phyloP scores from a whole-genome alignment of 495 filamentous ascomycete genomes.

The Cladorrhinum samala region DNA sequence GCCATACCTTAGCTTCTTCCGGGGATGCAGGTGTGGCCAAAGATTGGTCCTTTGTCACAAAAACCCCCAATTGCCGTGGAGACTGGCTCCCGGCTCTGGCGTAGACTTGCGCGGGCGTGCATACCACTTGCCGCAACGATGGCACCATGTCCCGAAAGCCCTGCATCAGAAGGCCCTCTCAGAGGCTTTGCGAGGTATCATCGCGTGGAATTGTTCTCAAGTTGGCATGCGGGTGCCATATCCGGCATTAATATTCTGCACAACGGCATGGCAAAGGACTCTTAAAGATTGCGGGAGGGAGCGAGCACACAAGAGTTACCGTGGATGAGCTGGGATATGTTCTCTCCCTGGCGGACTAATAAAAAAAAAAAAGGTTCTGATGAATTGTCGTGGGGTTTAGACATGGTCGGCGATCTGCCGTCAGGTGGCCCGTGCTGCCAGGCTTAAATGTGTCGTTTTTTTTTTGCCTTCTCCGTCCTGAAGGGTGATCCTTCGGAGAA shows the following conservation, averaged over 20 bases:
- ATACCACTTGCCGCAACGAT: constrained; percentile 18
- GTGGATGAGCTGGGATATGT: neutral
- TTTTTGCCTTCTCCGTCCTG: neutral
- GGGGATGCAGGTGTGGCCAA: neutral
- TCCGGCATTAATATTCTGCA: constrained; percentile 20
- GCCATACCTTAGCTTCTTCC: constrained; percentile 1
- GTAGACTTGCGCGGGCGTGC: constrained; percentile 19
- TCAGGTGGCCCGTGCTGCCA: too few relatives aligned
- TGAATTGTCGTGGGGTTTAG: neutral
- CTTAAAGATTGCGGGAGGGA: neutral
- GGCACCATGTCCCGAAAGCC: constrained; percentile 14
- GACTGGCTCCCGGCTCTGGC: neutral
- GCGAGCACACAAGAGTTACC: neutral
- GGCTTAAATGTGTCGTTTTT: too few relatives aligned
- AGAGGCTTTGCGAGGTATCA: constrained; percentile 12
- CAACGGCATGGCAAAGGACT: constrained; percentile 8
- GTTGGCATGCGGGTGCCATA: constrained; percentile 19
- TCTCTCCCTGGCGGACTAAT: neutral
- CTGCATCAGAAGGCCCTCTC: constrained; percentile 13
- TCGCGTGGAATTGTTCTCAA: constrained; percentile 11
- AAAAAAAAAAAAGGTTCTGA: too few relatives aligned
- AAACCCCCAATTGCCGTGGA: constrained; percentile 23
- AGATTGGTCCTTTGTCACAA: constrained; percentile 17
- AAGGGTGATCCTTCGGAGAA: neutral
- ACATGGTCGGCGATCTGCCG: too few relatives aligned